Percentiles rank a stretch among this genome's conserved stretches.
phyloP scores from a whole-genome alignment of 768 basidiomycete genomes.

The Boletus eberwhitei region DNA sequence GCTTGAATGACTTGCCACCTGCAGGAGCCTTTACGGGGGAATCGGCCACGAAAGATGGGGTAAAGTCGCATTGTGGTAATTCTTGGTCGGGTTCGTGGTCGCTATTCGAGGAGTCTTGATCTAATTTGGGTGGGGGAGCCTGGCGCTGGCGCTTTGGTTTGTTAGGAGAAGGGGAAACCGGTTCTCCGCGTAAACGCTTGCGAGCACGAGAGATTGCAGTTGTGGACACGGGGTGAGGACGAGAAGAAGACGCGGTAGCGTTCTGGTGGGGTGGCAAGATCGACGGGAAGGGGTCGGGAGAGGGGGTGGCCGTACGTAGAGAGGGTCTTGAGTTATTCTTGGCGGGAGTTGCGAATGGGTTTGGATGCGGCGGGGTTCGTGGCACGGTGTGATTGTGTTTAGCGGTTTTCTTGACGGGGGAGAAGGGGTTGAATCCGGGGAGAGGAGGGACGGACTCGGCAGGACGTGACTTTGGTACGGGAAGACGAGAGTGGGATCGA shows the following conservation, averaged over 20 bases:
- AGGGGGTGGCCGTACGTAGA: conserved; percentile 25
- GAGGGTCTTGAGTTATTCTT: conserved; percentile 32
- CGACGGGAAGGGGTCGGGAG: conserved; percentile 42
- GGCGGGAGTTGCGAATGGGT: conserved; percentile 47
- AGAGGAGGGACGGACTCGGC: conserved; percentile 51
- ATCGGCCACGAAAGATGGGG: conserved; percentile 59
- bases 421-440: conserved; percentile 71
- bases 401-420: conserved; percentile 57
- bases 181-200: conserved; percentile 79
- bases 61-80: conserved; percentile 24
- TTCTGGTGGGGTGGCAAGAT: conserved; percentile 20
- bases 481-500: conserved; percentile 24
- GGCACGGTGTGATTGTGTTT: conserved; percentile 3
- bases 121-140: conserved; percentile 32
- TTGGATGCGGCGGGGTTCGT: conserved; percentile 22
- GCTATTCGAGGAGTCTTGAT: conserved; percentile 27
- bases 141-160: conserved; percentile 72
- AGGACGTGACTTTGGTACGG: conserved; percentile 49
- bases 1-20: conserved; percentile 59
- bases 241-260: conserved; percentile 12
- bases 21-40: conserved; percentile 65
- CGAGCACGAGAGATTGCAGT: conserved; percentile 64
- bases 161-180: conserved; percentile 77
- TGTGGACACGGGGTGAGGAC: conserved; percentile 23
- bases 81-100: conserved; percentile 37